Evolutionary conservation across 2,329 filamentous ascomycete genomes (phyloP), one percentile per base, ranked within the genome.

Genomic region (Dryadomyces quercus-mongolicae): DNA sequence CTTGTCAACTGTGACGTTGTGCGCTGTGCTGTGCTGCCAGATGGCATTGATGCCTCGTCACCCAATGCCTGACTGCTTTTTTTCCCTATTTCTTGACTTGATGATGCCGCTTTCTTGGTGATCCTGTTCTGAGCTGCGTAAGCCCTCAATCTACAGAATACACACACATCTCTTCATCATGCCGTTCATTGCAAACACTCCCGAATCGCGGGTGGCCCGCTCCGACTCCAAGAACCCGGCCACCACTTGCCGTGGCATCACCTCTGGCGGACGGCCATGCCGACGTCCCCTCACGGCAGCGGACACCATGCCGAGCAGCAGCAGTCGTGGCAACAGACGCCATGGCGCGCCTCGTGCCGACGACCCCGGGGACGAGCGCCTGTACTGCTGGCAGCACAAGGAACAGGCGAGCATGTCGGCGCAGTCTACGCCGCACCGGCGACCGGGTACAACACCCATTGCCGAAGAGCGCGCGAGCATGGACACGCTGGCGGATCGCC

Each of bases 341-440:
- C 42, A 62, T 60, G 45, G 67, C 57, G 59, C 62, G 21, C 62
- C 68, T 15, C 66, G 71, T 62, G 69, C 72, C 6, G 70, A 72
- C 54, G 76, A 81, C 57, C 75, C 78, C 2, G 70, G 73, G 55
- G 75, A 80, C 49, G 77, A 81, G 57, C 74, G 70, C n/a, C 78
- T 84, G 51, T 96, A 90, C 70, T 97, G 92, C 74, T 95, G 88
- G 86, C 90, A 96, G 67, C 93, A 98, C 72, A 91, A 88, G 66
- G 88, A 93, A 55, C 93, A 98, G 68, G 88, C 88, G 54, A 64
- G 66, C 60, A 63, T 67, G 55, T 74, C 75, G 9, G 66, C 73
- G 2, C 67, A 66, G 47, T 74, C 73, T 18, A 75, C 70, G 57
- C 71, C 74, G 2, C 72, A 73, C 1, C 72, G 71, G 5, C 66